Base-by-base conservation (phyloP, 805 yeast genomes). In the Candida vaughaniae region DNA sequence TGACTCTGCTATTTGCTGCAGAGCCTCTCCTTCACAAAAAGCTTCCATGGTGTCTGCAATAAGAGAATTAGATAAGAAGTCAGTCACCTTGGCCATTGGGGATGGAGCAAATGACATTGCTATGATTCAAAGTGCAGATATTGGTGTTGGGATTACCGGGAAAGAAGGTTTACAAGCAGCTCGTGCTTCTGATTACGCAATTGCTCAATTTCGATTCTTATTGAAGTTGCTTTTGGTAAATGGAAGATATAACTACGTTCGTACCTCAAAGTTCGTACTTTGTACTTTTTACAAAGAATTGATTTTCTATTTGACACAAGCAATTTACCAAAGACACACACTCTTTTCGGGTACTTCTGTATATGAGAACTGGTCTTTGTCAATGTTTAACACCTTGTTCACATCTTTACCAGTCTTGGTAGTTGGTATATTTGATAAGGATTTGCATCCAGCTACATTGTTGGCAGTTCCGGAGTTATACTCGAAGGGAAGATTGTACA, bases 41-140 rank as follows among this genome's bases (percentile, higher is more conserved):
- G 96, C 98, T 1, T 68, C 75, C 19, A 81, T 93, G 86, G 98
- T 93, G 2, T 61, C 78, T 18, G 73, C 80, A 22, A 88, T 95
- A n/a, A 72, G 98, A 35, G 66, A 72, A n/a, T 64, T 82, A 39
- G 75, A 83, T 50, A 80, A 73, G 33, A 63, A 64, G 2, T 73
- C 85, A 27, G 96, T 93, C 5, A 88, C 97, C 0, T 70, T 93
- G 43, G 99, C 99, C 0, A 85, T 93, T 55, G 99, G 99, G 6
- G 99, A 93, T 64, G 99, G 99, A 46, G 99, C 99, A 2, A 93
- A 93, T 56, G 99, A 93, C 61, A 90, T 93, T 56, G 98, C 99
- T 1, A 93, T 93, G 99, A 93, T 93, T 44, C 97, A 93, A 64
- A 84, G 95, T 53, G 99, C 99, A 0, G 98, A 93, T 60, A 88